phyloP scores from a whole-genome alignment of 257 asterid genomes.

The Solanum raphanifolium region DNA sequence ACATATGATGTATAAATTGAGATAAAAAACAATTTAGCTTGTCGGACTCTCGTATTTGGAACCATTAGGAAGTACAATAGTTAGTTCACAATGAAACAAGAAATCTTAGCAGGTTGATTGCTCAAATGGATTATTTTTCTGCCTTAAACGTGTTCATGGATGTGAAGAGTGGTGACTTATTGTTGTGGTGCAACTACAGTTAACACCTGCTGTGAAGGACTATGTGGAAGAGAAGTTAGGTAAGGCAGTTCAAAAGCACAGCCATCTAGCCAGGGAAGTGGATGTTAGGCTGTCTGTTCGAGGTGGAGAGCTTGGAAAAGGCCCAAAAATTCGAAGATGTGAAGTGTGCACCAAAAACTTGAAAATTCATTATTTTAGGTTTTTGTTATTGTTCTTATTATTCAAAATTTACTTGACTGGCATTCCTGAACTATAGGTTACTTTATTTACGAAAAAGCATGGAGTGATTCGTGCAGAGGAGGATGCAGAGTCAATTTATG shows the following conservation, averaged over 20 bases:
- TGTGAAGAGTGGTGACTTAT: neutral
- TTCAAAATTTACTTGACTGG: neutral
- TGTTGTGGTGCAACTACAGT: conserved; percentile 23
- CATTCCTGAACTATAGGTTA: conserved; percentile 39
- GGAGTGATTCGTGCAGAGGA: conserved; percentile 93
- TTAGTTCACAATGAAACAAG: neutral
- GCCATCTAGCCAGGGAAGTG: conserved; percentile 87
- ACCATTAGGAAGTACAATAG: neutral
- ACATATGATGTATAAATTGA: neutral
- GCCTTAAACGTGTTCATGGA: neutral
- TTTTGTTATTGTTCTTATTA: neutral
- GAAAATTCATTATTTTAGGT: neutral
- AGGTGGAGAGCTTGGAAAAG: conserved; percentile 91
- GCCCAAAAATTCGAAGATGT: conserved; percentile 71
- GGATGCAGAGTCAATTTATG: conserved; percentile 65
- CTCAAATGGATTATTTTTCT: neutral
- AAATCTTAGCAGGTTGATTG: neutral
- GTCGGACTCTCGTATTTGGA: neutral
- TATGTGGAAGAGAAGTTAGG: conserved; percentile 87
- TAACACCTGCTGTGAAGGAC: conserved; percentile 64
- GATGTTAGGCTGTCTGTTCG: conserved; percentile 79
- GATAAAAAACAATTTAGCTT: neutral
- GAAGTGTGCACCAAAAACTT: conserved; percentile 41
- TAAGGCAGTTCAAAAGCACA: conserved; percentile 77
- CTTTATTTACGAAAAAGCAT: conserved; percentile 81